Evolutionary conservation across 1,284 basidiomycete species (phyloP), one percentile per base, ranked within the genome.

Genomic region (Dichomitus squalens): DNA sequence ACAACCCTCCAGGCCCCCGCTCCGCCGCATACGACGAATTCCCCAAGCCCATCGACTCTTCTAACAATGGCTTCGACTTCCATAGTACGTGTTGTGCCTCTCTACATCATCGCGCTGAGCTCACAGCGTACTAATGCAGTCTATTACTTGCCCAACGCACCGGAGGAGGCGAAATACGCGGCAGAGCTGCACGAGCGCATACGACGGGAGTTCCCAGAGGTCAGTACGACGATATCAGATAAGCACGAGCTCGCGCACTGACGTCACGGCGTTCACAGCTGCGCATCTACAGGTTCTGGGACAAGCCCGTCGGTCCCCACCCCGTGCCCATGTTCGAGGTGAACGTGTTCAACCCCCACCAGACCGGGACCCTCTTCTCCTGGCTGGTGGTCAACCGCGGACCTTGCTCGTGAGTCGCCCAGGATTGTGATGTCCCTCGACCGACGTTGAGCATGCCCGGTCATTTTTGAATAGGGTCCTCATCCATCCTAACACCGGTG

Each of bases 251-350:
- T 29, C 9, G n/a, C 2, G 7, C 25, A 16, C 20, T 47, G n/a
- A 47, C 9, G 31, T 12, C n/a, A 31, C 44, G 16, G 29, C 18
- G 14, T 50, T 48, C 39, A 41, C 33, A 88, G 87, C 72, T 88
- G 29, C 79, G 83, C 35, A 81, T 89, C 39, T 88, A 86, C 69
- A 77, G 68, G 48, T 77, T 90, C 63, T 87, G 81, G 81, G 87
- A 90, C 49, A 79, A 70, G 39, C 79, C 88, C 0, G 74, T 90
- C 48, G 88, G 84, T 1, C 85, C 84, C 0, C 85, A 87, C 63
- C 84, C 87, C 0, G 79, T 80, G 2, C 80, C 86, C 1, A 88
- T 87, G 85, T 89, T 88, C 66, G 86, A 88, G 68, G 79, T 88
- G 44, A 86, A 88, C 67, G 82, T 81, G 3, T 88, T 88, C 70